These are phyloP conservation scores for Biscutella auriculata DNA, from an alignment of 441 rosid genomes.

Conservation along the genomic window DNA sequence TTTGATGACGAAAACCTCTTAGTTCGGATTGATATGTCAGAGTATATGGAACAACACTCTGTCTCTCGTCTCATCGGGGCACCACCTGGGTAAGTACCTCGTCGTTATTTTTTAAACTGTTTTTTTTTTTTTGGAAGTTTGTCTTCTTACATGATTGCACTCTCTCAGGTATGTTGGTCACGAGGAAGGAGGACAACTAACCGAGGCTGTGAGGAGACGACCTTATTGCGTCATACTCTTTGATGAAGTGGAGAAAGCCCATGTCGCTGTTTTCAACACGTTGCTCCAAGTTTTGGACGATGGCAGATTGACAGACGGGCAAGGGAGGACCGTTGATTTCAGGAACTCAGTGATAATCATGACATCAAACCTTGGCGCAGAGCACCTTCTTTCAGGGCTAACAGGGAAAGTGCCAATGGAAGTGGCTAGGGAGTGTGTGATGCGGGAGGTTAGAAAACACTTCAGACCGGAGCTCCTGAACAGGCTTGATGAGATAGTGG, in stretches of 20 bases:
- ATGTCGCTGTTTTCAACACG: constrained; percentile 60
- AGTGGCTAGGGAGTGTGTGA: constrained; percentile 64
- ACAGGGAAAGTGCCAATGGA: constrained; percentile 64
- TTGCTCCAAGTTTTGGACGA: constrained; percentile 83
- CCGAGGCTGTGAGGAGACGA: constrained; percentile 75
- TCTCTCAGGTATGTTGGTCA: constrained; percentile 67
- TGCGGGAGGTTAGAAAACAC: constrained; percentile 77
- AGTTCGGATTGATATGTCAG: constrained; percentile 87
- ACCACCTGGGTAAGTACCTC: constrained; percentile 69
- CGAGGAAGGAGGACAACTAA: constrained; percentile 89
- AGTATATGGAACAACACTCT: constrained; percentile 90
- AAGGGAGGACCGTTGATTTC: constrained; percentile 79
- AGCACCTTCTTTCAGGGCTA: constrained; percentile 62
- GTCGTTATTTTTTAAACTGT: no score
- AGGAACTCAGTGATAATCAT: constrained; percentile 69
- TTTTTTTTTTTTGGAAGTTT: not conserved
- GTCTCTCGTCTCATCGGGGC: constrained; percentile 84
- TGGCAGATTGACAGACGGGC: constrained; percentile 75
- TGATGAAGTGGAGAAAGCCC: constrained; percentile 94
- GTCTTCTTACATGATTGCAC: not conserved
- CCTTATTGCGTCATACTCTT: constrained; percentile 75
- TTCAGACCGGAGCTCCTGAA: constrained; percentile 80
- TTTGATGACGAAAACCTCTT: constrained; percentile 75
- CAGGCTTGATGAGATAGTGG: constrained; percentile 74
- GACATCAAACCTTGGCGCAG: constrained; percentile 89